phyloP scores from a whole-genome alignment of 2,329 filamentous ascomycete genomes.

The Alternaria panax region DNA sequence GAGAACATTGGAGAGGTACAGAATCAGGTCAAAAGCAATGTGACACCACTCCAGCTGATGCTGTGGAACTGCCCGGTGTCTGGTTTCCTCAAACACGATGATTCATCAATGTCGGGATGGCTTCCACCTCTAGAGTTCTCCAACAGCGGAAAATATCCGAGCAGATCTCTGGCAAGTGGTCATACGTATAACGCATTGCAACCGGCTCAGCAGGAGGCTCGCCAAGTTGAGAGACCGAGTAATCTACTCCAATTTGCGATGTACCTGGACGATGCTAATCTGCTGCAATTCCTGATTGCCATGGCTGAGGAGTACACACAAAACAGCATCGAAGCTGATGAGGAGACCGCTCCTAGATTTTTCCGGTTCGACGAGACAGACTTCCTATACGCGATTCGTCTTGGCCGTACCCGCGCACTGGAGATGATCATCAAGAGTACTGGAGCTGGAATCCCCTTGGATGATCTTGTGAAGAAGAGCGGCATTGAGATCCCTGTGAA shows the following conservation, averaged over 20 bases:
- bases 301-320: constrained; percentile 25
- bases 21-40: constrained; percentile 70
- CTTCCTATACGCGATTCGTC: constrained; percentile 50
- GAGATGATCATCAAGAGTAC: constrained; percentile 69
- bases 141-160: neutral
- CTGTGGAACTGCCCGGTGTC: constrained; percentile 30
- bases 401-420: constrained; percentile 64
- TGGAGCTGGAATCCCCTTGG: constrained; percentile 73
- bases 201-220: constrained; percentile 2
- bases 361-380: constrained; percentile 25
- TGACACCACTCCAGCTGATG: constrained; percentile 64
- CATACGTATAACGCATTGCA: constrained; percentile 1
- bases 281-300: constrained; percentile 27
- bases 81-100: constrained; percentile 16
- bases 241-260: constrained; percentile 46
- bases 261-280: constrained; percentile 26
- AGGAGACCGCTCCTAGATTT: constrained; percentile 2
- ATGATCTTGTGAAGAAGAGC: constrained; percentile 69
- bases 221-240: constrained; percentile 5
- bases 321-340: constrained; percentile 12
- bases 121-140: neutral
- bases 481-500: constrained; percentile 70
- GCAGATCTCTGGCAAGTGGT: constrained; percentile 12
- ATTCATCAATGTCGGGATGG: neutral
- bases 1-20: constrained; percentile 76